These are phyloP conservation scores for Quercus engelmannii DNA, from an alignment of 306 rosid species.

Conservation along the genomic window DNA sequence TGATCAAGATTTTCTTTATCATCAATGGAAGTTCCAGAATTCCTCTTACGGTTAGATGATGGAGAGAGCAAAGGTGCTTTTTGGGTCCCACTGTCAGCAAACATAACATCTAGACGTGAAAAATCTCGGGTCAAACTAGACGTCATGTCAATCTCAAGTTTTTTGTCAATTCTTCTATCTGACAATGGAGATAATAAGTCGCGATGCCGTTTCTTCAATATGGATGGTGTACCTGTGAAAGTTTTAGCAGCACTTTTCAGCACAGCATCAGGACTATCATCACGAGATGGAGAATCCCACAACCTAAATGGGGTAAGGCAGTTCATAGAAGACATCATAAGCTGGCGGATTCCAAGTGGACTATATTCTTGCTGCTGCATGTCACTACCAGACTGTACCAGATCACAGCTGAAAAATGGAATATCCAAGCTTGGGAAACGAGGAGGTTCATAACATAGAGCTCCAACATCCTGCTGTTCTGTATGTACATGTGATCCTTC, in stretches of 20 bases:
- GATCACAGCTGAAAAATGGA: constrained; percentile 98
- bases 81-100: constrained; percentile 49
- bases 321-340: constrained; percentile 87
- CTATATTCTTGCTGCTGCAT: constrained; percentile 98
- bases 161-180: constrained; percentile 74
- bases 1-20: constrained; percentile 54
- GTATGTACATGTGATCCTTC: constrained; percentile 33
- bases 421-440: constrained; percentile 87
- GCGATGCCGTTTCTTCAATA: constrained; percentile 82
- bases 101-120: constrained; percentile 84
- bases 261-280: constrained; percentile 76
- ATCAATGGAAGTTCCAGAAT: constrained; percentile 30
- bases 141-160: constrained; percentile 59
- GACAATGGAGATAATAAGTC: constrained; percentile 87
- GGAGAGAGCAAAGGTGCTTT: constrained; percentile 36
- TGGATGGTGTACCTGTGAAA: constrained; percentile 80
- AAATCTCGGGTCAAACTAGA: constrained; percentile 57
- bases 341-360: constrained; percentile 95
- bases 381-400: constrained; percentile 68
- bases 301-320: constrained; percentile 84
- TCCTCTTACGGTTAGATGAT: constrained; percentile 35
- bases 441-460: constrained; percentile 91
- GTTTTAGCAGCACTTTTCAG: constrained; percentile 91
- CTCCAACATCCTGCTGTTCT: constrained; percentile 59
- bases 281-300: constrained; percentile 86